Evolutionary conservation across 139 green algal species (phyloP), one percentile per base, ranked within the genome.

Genomic region (Chlorella ohadii): DNA sequence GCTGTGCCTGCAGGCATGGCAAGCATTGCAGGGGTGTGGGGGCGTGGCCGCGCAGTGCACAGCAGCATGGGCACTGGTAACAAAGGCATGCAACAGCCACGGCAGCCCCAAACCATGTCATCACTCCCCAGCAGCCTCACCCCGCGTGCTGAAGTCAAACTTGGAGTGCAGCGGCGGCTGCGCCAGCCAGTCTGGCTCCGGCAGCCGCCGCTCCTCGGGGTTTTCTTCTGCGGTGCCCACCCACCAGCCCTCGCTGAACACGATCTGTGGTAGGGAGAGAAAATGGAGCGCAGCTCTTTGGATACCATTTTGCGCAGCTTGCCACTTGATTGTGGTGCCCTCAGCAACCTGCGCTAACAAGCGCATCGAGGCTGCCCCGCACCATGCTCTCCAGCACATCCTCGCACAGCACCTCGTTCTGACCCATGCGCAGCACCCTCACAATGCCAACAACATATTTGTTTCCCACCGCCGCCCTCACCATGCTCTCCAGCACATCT

Each of bases 381-480:
- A 96, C 92, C 93, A 98, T 87, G 85, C 79, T 95, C 25, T 98
- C 95, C 84, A 98, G 94, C 34, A 97, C 86, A 72, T 98, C 95
- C 77, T 98, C 95, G 61, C 92, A 95, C 77, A 95, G 44, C 44
- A 51, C 44, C 44, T 51, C 44, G 68, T 89, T 89, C 33, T 78
- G 39, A 13, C 78, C 87, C 71, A 96, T 73, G 36, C 87, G 87
- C 68, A 98, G 84, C 78, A 94, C 86, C 84, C n/a, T n/a, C n/a
- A n/a, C n/a, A n/a, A n/a, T n/a, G n/a, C n/a, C n/a, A n/a, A n/a
- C n/a, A n/a, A n/a, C n/a, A n/a, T n/a, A n/a, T n/a, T n/a, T n/a
- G n/a, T n/a, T n/a, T n/a, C n/a, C n/a, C n/a, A n/a, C n/a, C n/a
- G n/a, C n/a, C n/a, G n/a, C n/a, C n/a, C n/a, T n/a, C n/a, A n/a